Percentiles rank a stretch among this genome's conserved stretches.
Conservation (phyloP, 208 protist genomes). For the Herpetomonas muscarum region DNA sequence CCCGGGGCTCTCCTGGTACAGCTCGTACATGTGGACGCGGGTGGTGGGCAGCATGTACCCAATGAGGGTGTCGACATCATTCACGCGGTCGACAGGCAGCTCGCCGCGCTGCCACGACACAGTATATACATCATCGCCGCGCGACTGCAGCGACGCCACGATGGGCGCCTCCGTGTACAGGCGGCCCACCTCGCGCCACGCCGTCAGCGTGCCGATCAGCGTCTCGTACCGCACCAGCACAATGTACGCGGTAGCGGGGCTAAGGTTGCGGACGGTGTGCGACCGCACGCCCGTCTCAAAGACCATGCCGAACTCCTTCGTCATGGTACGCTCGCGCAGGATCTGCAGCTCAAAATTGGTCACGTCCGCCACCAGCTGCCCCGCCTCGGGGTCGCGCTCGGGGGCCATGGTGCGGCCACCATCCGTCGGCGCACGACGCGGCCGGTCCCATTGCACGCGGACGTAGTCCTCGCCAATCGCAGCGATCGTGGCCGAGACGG, state of each 20-base stretch:
- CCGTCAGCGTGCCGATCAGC: slow-evolving; percentile 67
- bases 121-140: slow-evolving; percentile 81
- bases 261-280: slow-evolving; percentile 62
- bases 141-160: slow-evolving; percentile 37
- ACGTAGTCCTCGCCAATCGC: slow-evolving; percentile 87
- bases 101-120: slow-evolving; percentile 50
- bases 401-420: slow-evolving; percentile 28
- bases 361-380: slow-evolving; percentile 44
- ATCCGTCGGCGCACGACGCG: background rate
- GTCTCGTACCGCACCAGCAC: slow-evolving; percentile 82
- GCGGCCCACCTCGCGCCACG: slow-evolving; percentile 72
- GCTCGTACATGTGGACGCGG: slow-evolving; percentile 38
- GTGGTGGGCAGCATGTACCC: slow-evolving; percentile 46
- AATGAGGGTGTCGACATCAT: slow-evolving; percentile 21
- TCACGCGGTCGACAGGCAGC: slow-evolving; percentile 25
- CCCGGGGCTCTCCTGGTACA: slow-evolving; percentile 42
- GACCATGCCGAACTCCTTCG: slow-evolving; percentile 40
- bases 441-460: slow-evolving; percentile 72
- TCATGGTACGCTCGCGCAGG: slow-evolving; percentile 71
- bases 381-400: slow-evolving; percentile 49
- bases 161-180: slow-evolving; percentile 75
- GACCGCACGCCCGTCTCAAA: slow-evolving; percentile 54
- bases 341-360: slow-evolving; percentile 66
- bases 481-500: slow-evolving; percentile 44
- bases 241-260: slow-evolving; percentile 72